Evolutionary conservation across 1,284 basidiomycete genomes (phyloP).

Genomic region (Megacollybia platyphylla): DNA sequence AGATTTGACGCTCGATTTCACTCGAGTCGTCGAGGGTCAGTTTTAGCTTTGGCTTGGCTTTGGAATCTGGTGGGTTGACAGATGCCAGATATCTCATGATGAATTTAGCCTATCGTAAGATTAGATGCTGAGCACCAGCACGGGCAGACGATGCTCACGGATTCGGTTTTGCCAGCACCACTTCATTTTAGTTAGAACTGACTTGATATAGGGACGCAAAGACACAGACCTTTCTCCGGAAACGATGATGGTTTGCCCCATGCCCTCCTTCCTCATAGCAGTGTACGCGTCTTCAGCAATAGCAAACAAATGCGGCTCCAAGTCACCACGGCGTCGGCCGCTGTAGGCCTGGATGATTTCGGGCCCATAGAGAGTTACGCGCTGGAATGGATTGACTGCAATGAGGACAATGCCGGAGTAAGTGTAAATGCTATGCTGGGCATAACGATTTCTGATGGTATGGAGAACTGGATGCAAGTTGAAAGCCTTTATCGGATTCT

Average conservation of each 20-base stretch:
- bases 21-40: constrained; percentile 71
- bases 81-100: constrained; percentile 99
- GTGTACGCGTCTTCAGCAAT: constrained; percentile 99
- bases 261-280: constrained; percentile 89
- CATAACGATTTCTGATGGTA: constrained; percentile 94
- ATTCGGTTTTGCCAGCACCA: constrained; percentile 99
- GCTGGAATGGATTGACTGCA: constrained; percentile 97
- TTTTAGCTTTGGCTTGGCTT: constrained; percentile 55
- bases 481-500: not conserved
- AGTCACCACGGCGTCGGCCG: constrained; percentile 83
- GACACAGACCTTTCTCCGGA: constrained; percentile 84
- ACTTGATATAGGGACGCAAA: constrained; percentile 3
- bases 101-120: constrained; percentile 72
- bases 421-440: constrained; percentile 95
- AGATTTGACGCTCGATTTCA: constrained; percentile 93
- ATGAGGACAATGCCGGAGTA: constrained; percentile 98
- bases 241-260: constrained; percentile 98
- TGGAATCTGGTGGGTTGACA: constrained; percentile 75
- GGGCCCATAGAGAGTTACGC: constrained; percentile 84
- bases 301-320: constrained; percentile 97
- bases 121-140: constrained; percentile 1
- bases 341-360: constrained; percentile 98
- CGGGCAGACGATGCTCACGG: constrained; percentile 34
- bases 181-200: constrained; percentile 26
- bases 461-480: constrained; percentile 62